Conservation (phyloP, 2,329 filamentous ascomycete species). For the Phaeomoniella chlamydospora region DNA sequence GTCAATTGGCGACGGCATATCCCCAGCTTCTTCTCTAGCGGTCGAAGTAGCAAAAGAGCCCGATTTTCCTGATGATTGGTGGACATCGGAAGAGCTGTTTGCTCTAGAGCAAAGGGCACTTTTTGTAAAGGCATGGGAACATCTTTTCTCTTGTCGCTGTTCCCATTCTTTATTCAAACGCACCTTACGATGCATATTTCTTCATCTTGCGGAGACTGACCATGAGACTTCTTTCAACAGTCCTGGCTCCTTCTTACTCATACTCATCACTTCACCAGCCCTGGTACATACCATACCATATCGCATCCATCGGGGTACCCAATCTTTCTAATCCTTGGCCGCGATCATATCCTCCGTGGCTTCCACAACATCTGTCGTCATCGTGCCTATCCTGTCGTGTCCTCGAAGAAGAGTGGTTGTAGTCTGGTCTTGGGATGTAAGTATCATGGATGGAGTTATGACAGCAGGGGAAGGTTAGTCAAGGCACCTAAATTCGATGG, state of each 20-base stretch:
- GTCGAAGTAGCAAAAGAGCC: slow-evolving; percentile 22
- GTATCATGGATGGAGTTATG: slow-evolving; percentile 51
- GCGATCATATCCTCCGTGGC: slow-evolving; percentile 37
- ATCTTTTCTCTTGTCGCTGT: slow-evolving; percentile 37
- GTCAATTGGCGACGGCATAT: too few relatives aligned
- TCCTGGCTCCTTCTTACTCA: slow-evolving; percentile 22
- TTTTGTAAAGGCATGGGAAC: slow-evolving; percentile 28
- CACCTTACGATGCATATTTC: too few relatives aligned
- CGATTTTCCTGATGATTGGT: slow-evolving; percentile 19
- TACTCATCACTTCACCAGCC: slow-evolving; percentile 30
- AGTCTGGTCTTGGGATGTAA: slow-evolving; percentile 38
- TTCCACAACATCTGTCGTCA: slow-evolving; percentile 52
- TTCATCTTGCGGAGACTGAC: too few relatives aligned
- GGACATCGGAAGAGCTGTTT: slow-evolving; percentile 25
- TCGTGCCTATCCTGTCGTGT: slow-evolving; percentile 41
- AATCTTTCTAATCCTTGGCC: slow-evolving; percentile 38
- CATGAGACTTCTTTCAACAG: too few relatives aligned
- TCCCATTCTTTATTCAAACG: too few relatives aligned
- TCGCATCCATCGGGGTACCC: slow-evolving; percentile 30
- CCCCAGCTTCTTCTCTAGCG: too few relatives aligned
- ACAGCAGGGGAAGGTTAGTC: slow-evolving; percentile 39
- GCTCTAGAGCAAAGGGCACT: slow-evolving; percentile 33
- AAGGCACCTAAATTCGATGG: slow-evolving; percentile 47
- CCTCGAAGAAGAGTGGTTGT: slow-evolving; percentile 7
- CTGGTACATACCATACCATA: slow-evolving; percentile 23